A percentile compares a stretch with the other conserved stretches of the same genome.
Conservation (phyloP, 495 filamentous ascomycete genomes). For the Neohortaea acidophila region DNA sequence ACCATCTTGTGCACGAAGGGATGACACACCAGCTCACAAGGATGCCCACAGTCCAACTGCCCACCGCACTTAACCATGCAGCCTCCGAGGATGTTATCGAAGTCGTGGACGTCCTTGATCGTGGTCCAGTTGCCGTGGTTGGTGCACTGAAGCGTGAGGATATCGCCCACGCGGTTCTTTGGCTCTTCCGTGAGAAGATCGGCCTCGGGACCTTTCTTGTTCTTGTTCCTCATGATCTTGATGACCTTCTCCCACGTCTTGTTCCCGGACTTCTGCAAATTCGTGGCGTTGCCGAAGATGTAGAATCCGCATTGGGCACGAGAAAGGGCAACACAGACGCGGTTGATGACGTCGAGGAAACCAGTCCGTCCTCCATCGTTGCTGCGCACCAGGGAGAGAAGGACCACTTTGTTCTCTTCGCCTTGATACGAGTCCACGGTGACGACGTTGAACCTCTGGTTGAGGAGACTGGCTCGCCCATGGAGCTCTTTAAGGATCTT, state of each 20-base stretch:
- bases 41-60: slow-evolving; percentile 33
- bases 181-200: slow-evolving; percentile 10
- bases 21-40: slow-evolving; percentile 35
- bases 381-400: slow-evolving; percentile 75
- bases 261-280: slow-evolving; percentile 30
- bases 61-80: slow-evolving; percentile 39
- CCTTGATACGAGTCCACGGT: slow-evolving; percentile 93
- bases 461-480: slow-evolving; percentile 34
- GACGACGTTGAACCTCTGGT: slow-evolving; percentile 48
- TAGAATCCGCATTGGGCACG: slow-evolving; percentile 76
- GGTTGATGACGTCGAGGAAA: slow-evolving; percentile 59
- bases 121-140: slow-evolving; percentile 26
- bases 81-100: slow-evolving; percentile 39
- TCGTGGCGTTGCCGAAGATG: slow-evolving; percentile 63
- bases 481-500: slow-evolving; percentile 40
- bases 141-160: slow-evolving; percentile 22
- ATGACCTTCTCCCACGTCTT: slow-evolving; percentile 26
- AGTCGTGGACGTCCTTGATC: slow-evolving; percentile 34
- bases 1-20: slow-evolving; percentile 20
- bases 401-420: slow-evolving; percentile 76
- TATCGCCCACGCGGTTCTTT: slow-evolving; percentile 1
- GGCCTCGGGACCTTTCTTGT: slow-evolving; percentile 1
- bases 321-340: slow-evolving; percentile 77
- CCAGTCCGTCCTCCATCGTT: slow-evolving; percentile 42
- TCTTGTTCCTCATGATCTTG: slow-evolving; percentile 21